Evolutionary conservation across 225 moss, liverwort and hornwort genomes (phyloP), one percentile per base, ranked within the genome.

Genomic region (Ulota crispa): DNA sequence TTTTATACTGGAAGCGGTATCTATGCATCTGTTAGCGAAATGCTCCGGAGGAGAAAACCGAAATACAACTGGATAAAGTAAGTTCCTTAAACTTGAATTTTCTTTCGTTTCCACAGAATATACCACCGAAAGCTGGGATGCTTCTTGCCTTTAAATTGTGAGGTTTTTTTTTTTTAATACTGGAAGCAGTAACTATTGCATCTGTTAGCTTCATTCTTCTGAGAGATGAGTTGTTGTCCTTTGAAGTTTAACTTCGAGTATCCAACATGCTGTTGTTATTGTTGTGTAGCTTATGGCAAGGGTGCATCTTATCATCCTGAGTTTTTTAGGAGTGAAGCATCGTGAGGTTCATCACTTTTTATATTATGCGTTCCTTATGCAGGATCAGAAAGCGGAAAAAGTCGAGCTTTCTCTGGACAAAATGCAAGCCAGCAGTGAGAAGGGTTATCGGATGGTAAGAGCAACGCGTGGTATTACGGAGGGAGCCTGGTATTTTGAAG

Each of bases 401-500:
- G 91, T 99, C 68, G 99, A 96, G 85, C 88, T 99, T 53, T 93
- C 93, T 77, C 80, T 84, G 32, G 94, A 96, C 75, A 96, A 96
- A 83, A 83, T 94, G 86, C 85, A 92, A 85, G 99, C 99, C 34
- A 93, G 92, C 79, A 95, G 96, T 70, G 92, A 92, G 80, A 99
- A 99, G 89, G 99, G 99, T 7, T 99, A 96, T 82, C 93, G 96
- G 55, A 99, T 99, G 99, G 99, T 99, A 16, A 88, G 90, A 86
- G 99, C 96, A 65, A 99, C 95, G 77, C 91, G 99, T 78, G 99
- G 99, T 64, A 84, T 99, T 81, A 85, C 89, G 62, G 92, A 94
- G 73, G 99, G 96, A 45, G 94, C 99, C 42, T 99, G 99, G 99
- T 99, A 94, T 83, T 99, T 94, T 68, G 99, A 99, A 78, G 93